Conservation (phyloP, 164 flowering plant genomes). For the Liquidambar formosana region DNA sequence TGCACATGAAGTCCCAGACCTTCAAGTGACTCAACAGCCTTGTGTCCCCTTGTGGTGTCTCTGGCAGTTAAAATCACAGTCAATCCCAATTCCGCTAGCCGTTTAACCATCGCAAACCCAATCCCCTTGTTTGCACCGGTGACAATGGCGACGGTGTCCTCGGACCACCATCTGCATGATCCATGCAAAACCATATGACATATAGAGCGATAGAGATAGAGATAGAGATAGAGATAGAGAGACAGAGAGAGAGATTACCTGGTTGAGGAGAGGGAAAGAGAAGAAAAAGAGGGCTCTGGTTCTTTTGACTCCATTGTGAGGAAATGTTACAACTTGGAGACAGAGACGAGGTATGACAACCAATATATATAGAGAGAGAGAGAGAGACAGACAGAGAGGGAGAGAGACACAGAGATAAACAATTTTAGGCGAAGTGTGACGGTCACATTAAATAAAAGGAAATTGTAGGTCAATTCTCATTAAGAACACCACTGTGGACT, state of each 20-base stretch:
- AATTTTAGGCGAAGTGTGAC: no score
- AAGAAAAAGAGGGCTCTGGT: slow-evolving; percentile 1
- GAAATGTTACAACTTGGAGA: not conserved
- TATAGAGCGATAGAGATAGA: slow-evolving; percentile 5
- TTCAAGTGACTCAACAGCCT: slow-evolving; percentile 48
- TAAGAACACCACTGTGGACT: no score
- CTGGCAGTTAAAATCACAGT: slow-evolving; percentile 75
- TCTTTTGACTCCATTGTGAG: slow-evolving; percentile 8
- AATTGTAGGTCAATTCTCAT: no score
- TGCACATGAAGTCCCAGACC: slow-evolving; percentile 39
- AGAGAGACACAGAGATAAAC: no score
- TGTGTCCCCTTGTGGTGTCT: slow-evolving; percentile 45
- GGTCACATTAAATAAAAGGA: no score
- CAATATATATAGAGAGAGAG: not conserved
- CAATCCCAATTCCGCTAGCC: slow-evolving; percentile 60
- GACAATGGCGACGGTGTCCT: slow-evolving; percentile 65
- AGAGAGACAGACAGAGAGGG: not conserved
- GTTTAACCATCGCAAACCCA: slow-evolving; percentile 66
- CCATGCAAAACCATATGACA: not conserved
- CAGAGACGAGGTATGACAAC: not conserved
- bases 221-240: slow-evolving; percentile 10
- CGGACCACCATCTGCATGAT: slow-evolving; percentile 72
- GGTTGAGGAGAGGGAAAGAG: slow-evolving; percentile 10
- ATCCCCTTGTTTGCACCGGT: slow-evolving; percentile 91
- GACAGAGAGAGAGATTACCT: slow-evolving; percentile 13